Base-by-base conservation (phyloP, 108 stramenopile species). In the Fistulifera solaris region DNA sequence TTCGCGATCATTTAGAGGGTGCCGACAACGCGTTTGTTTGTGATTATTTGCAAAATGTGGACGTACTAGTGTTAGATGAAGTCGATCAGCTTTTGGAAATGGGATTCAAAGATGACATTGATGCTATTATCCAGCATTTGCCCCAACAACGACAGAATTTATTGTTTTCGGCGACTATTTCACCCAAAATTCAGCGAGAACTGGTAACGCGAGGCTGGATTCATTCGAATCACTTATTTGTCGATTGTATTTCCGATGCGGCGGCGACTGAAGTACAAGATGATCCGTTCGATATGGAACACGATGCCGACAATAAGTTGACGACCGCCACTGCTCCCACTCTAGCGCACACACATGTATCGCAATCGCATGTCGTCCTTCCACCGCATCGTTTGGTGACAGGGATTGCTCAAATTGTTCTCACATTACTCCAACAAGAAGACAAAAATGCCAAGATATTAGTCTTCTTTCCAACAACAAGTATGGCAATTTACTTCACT, bases 31-130 rank as follows among this genome's bases (percentile, higher is more conserved):
- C 40, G 12, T 19, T 45, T 45, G 19, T 45, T 21, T 11, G 21
- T 8, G 44, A 21, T 21, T 17, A 21, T 45, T 17, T 19, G 44
- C 44, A 45, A 45, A 21, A 45, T 21, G 44, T 19, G 21, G 44
- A 45, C 11, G 31, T 35, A 19, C 11, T 45, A 11, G 74, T 98
- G 8, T 61, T 97, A 19, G 98, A 98, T 69, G 98, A 98, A 62
- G 86, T 87, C 13, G 98, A 98, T 71, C 89, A 80, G 55, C 72
- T 96, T 6, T 71, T 98, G 27, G 97, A 95, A 47, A 80, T 95
- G 80, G 97, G 97, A 23, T 98, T 98, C 65, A 67, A 80, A 13
- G 54, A 69, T 3, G 94, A 94, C 28, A 87, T 98, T 61, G 40
- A 66, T 27, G 52, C 73, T 25, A 95, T 98, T 52, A 54, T 96